Evolutionary conservation across 176 grass and related monocot species (phyloP).

Genomic region (Carex scoparia): DNA sequence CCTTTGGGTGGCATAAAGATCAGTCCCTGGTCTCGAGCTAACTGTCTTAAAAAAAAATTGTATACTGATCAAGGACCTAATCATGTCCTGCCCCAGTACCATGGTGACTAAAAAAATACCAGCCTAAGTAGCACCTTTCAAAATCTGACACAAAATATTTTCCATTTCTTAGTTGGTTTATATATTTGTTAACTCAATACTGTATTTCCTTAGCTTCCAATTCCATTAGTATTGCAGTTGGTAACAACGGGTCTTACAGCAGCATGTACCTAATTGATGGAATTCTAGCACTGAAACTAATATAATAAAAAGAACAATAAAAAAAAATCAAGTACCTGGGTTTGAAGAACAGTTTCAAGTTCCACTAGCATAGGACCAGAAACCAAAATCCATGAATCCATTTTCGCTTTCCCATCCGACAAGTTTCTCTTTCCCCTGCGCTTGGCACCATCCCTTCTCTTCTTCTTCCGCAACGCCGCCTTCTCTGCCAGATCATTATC

Average conservation of each 20-base stretch:
- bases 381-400: constrained; percentile 51
- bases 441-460: constrained; percentile 18
- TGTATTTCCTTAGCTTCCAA: background rate
- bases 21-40: too few relatives aligned
- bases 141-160: constrained; percentile 3
- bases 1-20: too few relatives aligned
- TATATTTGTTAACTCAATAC: background rate
- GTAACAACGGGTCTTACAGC: background rate
- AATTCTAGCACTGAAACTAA: background rate
- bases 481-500: constrained; percentile 56
- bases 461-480: constrained; percentile 9
- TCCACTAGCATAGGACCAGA: constrained; percentile 88
- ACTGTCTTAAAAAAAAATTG: too few relatives aligned
- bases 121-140: background rate
- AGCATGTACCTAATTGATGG: background rate
- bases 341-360: constrained; percentile 87
- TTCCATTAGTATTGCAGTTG: background rate
- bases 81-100: background rate
- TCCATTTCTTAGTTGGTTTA: background rate
- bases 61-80: background rate
- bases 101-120: background rate
- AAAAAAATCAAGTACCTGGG: constrained; percentile 46
- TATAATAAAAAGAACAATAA: background rate
- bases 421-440: constrained; percentile 21
- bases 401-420: constrained; percentile 31